These are phyloP conservation scores for Aeschynomene evenia DNA, from an alignment of 306 rosid genomes.

Conservation along the genomic window DNA sequence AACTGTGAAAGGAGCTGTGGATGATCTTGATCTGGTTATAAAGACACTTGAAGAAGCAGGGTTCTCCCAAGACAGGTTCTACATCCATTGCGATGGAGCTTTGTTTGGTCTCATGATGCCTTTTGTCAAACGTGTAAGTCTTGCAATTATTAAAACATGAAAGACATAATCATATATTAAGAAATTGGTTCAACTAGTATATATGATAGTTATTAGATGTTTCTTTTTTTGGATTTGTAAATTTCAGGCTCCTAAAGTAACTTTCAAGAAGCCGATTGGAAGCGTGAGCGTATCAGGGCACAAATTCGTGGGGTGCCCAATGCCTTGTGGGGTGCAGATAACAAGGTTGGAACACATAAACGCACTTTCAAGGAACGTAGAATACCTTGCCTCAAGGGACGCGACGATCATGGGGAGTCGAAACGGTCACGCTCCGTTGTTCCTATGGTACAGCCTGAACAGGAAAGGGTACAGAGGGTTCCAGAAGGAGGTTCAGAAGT, in stretches of 20 bases:
- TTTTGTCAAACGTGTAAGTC: constrained; percentile 52
- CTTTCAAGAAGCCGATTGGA: constrained; percentile 56
- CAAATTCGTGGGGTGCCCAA: constrained; percentile 60
- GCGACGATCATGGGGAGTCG: constrained; percentile 64
- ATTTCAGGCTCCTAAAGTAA: constrained; percentile 20
- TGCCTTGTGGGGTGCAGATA: constrained; percentile 64
- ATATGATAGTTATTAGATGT: no score
- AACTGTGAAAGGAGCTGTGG: constrained; percentile 64
- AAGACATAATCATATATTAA: no score
- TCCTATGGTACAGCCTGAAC: constrained; percentile 59
- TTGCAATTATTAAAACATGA: neutral
- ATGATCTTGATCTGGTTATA: constrained; percentile 58
- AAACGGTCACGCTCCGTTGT: constrained; percentile 57
- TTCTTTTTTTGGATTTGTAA: neutral
- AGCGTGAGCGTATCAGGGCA: constrained; percentile 62
- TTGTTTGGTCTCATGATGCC: constrained; percentile 72
- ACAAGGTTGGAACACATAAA: constrained; percentile 47
- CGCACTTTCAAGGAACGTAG: constrained; percentile 54
- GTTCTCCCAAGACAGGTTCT: constrained; percentile 51
- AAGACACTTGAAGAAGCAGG: constrained; percentile 56
- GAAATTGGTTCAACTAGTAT: no score
- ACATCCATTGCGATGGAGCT: constrained; percentile 59
- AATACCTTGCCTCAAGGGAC: constrained; percentile 59
- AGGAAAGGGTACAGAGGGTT: constrained; percentile 54
- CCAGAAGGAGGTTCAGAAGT: constrained; percentile 55